phyloP scores from a whole-genome alignment of 2,329 filamentous ascomycete genomes.

The Cordyceps farinosa region DNA sequence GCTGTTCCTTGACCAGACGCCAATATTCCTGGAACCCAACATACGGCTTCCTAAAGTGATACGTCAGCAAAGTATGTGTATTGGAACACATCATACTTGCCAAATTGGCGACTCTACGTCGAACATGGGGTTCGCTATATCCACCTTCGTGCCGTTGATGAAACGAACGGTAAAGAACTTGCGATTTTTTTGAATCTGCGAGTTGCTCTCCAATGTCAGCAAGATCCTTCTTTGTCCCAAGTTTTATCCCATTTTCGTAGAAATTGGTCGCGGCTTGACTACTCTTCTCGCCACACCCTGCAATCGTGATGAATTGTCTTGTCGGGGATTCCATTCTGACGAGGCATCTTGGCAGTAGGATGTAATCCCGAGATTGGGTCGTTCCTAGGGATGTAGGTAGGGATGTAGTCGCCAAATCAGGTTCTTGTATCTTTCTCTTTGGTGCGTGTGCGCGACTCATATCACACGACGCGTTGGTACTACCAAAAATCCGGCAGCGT shows the following conservation, averaged over 20 bases:
- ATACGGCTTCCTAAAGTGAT: neutral
- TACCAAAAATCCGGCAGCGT: too few relatives aligned
- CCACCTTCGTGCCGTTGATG: neutral
- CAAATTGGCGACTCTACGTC: conserved; percentile 1
- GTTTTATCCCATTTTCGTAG: conserved; percentile 8
- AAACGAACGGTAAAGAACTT: neutral
- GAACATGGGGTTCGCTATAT: conserved; percentile 2
- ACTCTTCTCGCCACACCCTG: conserved; percentile 13
- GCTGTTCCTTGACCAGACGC: conserved; percentile 1
- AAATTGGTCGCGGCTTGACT: conserved; percentile 7
- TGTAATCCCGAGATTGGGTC: neutral
- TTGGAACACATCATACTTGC: neutral
- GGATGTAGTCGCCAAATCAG: too few relatives aligned
- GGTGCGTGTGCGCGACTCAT: too few relatives aligned
- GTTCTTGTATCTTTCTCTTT: too few relatives aligned
- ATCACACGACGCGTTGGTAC: neutral
- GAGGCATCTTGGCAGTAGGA: neutral
- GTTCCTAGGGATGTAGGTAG: neutral
- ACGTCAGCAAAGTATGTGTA: neutral
- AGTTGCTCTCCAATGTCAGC: conserved; percentile 2
- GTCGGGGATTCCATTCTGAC: too few relatives aligned
- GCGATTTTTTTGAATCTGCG: neutral
- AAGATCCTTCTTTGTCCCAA: conserved; percentile 6
- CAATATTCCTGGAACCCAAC: conserved; percentile 17
- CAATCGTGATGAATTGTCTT: neutral